Percentiles rank a stretch among this genome's conserved stretches.
These are phyloP conservation scores for Tuber brumale DNA, from an alignment of 495 filamentous ascomycete species.

Conservation along the genomic window DNA sequence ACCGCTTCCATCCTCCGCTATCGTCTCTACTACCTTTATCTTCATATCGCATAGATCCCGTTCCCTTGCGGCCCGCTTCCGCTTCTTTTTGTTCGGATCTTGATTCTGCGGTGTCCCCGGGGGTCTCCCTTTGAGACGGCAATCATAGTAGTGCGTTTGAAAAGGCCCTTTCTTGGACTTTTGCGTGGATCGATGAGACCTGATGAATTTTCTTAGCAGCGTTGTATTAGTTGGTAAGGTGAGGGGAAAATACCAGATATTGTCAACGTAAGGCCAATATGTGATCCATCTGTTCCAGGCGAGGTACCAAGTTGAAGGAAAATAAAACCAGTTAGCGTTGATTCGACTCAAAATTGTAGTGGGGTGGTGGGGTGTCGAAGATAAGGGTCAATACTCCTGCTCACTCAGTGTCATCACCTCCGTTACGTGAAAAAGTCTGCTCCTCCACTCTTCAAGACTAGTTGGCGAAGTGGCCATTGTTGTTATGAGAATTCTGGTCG, in stretches of 20 bases:
- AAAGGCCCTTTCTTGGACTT: conserved; percentile 77
- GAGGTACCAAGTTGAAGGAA: conserved; percentile 16
- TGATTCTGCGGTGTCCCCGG: conserved; percentile 77
- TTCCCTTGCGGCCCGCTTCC: conserved; percentile 69
- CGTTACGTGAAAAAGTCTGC: conserved; percentile 70
- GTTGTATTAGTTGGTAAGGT: conserved; percentile 9
- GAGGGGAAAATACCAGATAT: conserved; percentile 59
- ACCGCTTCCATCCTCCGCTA: conserved; percentile 30
- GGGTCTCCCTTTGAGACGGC: conserved; percentile 76
- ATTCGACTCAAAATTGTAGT: not conserved
- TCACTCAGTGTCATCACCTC: conserved; percentile 67
- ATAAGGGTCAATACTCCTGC: conserved; percentile 59
- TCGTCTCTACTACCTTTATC: conserved; percentile 75
- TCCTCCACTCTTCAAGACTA: conserved; percentile 61
- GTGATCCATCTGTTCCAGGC: conserved; percentile 60
- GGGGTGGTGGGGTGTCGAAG: not conserved
- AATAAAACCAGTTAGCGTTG: conserved; percentile 24
- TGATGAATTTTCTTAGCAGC: conserved; percentile 7
- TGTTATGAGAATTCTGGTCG: conserved; percentile 21
- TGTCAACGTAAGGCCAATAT: conserved; percentile 87
- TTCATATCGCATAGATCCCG: conserved; percentile 83
- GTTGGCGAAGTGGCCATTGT: conserved; percentile 27
- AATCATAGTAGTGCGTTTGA: conserved; percentile 85
- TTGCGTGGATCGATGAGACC: conserved; percentile 74
- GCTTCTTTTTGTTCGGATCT: conserved; percentile 82